Base-by-base conservation (phyloP, 805 yeast genomes). In the Pichia manshurica region DNA sequence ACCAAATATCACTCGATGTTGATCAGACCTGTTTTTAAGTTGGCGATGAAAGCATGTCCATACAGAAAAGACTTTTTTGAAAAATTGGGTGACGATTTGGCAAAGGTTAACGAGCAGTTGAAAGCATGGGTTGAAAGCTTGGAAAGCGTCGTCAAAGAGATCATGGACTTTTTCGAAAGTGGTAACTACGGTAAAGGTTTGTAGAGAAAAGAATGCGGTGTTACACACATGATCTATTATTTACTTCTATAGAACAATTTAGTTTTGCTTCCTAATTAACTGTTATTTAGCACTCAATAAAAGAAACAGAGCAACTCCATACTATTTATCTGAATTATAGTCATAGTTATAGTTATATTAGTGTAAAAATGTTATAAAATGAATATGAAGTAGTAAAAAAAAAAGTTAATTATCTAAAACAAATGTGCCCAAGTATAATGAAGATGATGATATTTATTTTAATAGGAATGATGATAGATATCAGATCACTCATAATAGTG, bases 11-110 rank as follows among this genome's bases (percentile, higher is more conserved):
- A 88, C 70, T 81, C 83, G 46, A 78, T 88, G 76, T 71, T 88
- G 59, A 74, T 88, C 53, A 84, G 83, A 61, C 96, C 96, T 23
- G 80, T 89, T 45, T 88, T 88, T 78, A 87, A 87, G 69, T 74
- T 89, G 64, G 96, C 96, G 42, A 89, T 88, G 96, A 86, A 85
- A 67, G 95, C 96, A 2, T 87, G 95, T 67, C 96, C 96, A 12
- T 89, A 87, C 69, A 79, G 96, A 71, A 80, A 78, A 64, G 95
- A 81, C 61, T 86, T 88, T 63, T 88, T 87, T 60, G 82, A 66
- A 50, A 88, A 87, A 71, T 76, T 88, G 57, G 96, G 96, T 48
- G 74, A 74, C 20, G 88, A 84, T 64, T 84, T 81, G 63, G 82
- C 69, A 31, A 77, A 75, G 61, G 95, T 89, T 20, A 57, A 66